phyloP scores from a whole-genome alignment of 1,284 basidiomycete genomes.

The Fomitopsis pinicola region DNA sequence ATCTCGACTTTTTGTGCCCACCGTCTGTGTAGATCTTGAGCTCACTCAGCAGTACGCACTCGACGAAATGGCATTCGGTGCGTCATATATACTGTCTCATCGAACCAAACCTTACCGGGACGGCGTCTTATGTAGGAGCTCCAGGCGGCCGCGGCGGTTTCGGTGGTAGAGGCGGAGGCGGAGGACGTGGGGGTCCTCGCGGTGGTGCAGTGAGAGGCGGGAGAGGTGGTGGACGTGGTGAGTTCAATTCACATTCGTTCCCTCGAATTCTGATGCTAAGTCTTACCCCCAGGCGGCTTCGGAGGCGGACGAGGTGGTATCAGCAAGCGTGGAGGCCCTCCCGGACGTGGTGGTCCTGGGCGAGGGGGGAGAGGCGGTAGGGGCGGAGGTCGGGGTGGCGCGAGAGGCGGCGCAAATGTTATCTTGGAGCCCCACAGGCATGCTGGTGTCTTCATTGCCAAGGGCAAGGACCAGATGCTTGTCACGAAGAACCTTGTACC shows the following conservation, averaged over 20 bases:
- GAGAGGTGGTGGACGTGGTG: slow-evolving; percentile 27
- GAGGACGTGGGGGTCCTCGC: slow-evolving; percentile 21
- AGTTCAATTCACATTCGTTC: not conserved
- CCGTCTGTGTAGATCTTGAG: not conserved
- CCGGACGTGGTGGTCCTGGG: slow-evolving; percentile 37
- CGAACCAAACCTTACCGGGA: not conserved
- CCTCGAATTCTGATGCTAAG: not conserved
- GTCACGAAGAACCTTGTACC: slow-evolving; percentile 98
- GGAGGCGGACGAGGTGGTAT: slow-evolving; percentile 35
- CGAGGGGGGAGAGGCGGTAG: slow-evolving; percentile 44
- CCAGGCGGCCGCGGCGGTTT: slow-evolving; percentile 34
- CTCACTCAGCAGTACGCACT: not conserved
- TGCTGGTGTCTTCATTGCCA: slow-evolving; percentile 90
- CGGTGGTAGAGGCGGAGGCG: slow-evolving; percentile 25
- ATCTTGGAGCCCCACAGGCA: slow-evolving; percentile 97
- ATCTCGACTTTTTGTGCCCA: slow-evolving; percentile 15
- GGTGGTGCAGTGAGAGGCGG: slow-evolving; percentile 20
- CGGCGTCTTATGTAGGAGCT: slow-evolving; percentile 21
- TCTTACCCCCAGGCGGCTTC: slow-evolving; percentile 4
- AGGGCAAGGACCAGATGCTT: slow-evolving; percentile 94
- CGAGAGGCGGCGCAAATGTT: slow-evolving; percentile 78
- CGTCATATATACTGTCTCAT: not conserved
- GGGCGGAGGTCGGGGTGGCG: slow-evolving; percentile 57
- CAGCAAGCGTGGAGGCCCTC: slow-evolving; percentile 35
- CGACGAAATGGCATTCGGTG: slow-evolving; percentile 30